phyloP scores from a whole-genome alignment of 179 eudicot species.

The Silene vulgaris region DNA sequence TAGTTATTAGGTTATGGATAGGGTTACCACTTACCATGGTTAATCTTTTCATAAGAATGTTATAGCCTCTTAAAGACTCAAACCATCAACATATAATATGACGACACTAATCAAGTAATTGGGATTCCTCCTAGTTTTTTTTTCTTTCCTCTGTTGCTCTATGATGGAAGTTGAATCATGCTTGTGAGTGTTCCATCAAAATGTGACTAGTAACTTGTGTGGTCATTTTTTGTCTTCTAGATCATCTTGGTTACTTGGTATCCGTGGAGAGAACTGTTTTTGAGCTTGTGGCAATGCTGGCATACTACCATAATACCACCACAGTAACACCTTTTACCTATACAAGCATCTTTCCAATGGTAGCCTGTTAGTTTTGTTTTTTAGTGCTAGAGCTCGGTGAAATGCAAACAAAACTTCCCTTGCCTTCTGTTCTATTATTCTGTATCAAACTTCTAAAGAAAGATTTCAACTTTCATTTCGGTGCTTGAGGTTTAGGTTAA shows the following conservation, averaged over 20 bases:
- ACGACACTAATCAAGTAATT: background rate
- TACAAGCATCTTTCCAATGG: background rate
- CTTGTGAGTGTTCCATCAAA: background rate
- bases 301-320: background rate
- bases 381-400: background rate
- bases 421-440: background rate
- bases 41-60: background rate
- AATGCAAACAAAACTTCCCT: background rate
- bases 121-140: background rate
- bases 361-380: constrained; percentile 7
- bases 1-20: constrained; percentile 5
- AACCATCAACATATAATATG: background rate
- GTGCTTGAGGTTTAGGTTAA: too few relatives aligned
- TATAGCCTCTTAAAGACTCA: background rate
- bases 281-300: background rate
- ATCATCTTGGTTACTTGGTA: background rate
- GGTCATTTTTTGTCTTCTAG: background rate
- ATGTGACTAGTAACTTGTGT: background rate
- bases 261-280: background rate
- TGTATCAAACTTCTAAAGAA: too few relatives aligned
- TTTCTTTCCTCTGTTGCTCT: background rate
- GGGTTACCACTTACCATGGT: background rate
- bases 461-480: too few relatives aligned
- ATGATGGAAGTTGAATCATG: background rate
- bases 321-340: background rate